Percentiles rank a stretch among this genome's conserved stretches.
phyloP scores from a whole-genome alignment of 2,329 filamentous ascomycete species.

The Calonectria henricotiae region DNA sequence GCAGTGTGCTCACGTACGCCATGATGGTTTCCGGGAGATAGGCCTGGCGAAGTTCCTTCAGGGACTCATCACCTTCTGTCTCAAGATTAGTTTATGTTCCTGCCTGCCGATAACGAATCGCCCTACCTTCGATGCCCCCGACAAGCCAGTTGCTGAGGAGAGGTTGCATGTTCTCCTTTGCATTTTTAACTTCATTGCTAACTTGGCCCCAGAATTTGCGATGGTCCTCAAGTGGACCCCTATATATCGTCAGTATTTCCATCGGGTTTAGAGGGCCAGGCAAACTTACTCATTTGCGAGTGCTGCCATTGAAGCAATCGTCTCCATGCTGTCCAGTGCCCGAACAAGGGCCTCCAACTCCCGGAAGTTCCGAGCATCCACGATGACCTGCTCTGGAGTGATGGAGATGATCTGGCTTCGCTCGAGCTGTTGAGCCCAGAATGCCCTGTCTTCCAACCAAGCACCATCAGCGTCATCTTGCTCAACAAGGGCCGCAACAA shows the following conservation, averaged over 20 bases:
- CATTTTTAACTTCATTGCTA: constrained; percentile 68
- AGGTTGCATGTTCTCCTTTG: constrained; percentile 73
- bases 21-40: constrained; percentile 92
- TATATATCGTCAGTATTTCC: constrained; percentile 53
- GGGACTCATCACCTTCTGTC: constrained; percentile 73
- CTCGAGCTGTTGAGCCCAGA: constrained; percentile 60
- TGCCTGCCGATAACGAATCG: neutral
- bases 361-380: constrained; percentile 75
- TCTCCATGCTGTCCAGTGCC: constrained; percentile 79
- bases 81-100: constrained; percentile 34
- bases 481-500: constrained; percentile 63
- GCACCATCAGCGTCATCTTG: constrained; percentile 59
- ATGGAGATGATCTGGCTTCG: constrained; percentile 57
- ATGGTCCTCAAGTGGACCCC: constrained; percentile 54
- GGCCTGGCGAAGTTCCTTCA: constrained; percentile 77
- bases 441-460: constrained; percentile 61
- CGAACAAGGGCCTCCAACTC: constrained; percentile 80
- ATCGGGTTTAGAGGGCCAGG: neutral
- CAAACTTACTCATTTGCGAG: constrained; percentile 68
- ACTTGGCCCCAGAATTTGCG: constrained; percentile 71
- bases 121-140: constrained; percentile 70
- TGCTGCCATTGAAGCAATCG: constrained; percentile 72
- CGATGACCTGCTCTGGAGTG: constrained; percentile 63
- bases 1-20: constrained; percentile 85
- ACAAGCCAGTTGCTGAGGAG: constrained; percentile 79